Percentiles rank a stretch among this genome's conserved stretches.
These are phyloP conservation scores for Pichia deserticola DNA, from an alignment of 805 yeast genomes.

Conservation along the genomic window DNA sequence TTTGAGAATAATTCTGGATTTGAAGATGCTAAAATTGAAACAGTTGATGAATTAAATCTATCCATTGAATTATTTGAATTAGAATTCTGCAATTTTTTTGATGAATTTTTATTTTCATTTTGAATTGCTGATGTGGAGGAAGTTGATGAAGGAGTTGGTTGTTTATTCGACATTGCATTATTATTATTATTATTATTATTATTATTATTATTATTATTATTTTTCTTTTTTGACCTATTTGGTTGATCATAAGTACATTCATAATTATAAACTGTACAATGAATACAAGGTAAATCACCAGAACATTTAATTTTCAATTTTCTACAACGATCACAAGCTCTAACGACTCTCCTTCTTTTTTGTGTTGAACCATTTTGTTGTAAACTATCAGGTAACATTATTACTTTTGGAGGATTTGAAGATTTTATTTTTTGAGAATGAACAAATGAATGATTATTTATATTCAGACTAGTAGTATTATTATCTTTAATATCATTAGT, in stretches of 20 bases:
- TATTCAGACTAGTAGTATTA: not conserved
- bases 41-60: constrained; percentile 5
- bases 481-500: not conserved
- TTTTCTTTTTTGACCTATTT: constrained; percentile 30
- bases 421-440: not conserved
- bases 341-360: constrained; percentile 33
- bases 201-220: not conserved
- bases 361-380: constrained; percentile 8
- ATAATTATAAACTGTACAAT: constrained; percentile 78
- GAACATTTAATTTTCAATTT: constrained; percentile 47
- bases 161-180: not conserved
- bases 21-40: constrained; percentile 6
- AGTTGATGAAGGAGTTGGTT: not conserved
- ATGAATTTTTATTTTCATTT: no score
- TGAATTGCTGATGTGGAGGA: not conserved
- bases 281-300: constrained; percentile 42
- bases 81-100: no score
- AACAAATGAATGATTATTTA: not conserved
- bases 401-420: constrained; percentile 21
- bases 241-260: constrained; percentile 84
- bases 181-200: not conserved
- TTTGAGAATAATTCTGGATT: constrained; percentile 25
- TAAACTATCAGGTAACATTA: constrained; percentile 19
- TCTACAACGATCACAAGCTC: constrained; percentile 48
- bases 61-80: not conserved